These are phyloP conservation scores for Adansonia gregorii DNA, from an alignment of 441 rosid species.

Conservation along the genomic window DNA sequence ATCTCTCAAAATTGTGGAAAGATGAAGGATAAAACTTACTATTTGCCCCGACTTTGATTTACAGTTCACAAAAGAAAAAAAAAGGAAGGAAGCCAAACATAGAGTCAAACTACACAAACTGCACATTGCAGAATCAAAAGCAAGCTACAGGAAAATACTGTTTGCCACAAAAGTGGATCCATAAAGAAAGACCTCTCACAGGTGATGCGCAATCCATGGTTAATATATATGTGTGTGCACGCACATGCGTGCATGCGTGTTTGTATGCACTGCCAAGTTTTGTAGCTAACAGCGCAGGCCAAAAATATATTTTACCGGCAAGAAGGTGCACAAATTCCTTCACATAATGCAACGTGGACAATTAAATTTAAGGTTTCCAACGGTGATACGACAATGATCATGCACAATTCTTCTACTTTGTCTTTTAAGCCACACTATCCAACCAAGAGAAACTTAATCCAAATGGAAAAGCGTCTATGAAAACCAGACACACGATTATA, in stretches of 20 bases:
- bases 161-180: neutral
- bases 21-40: neutral
- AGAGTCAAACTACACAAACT: neutral
- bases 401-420: neutral
- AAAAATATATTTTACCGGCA: neutral
- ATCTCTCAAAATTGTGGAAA: neutral
- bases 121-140: neutral
- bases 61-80: neutral
- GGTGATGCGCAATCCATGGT: neutral
- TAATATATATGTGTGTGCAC: too few species aligned
- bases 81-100: neutral
- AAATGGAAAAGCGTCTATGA: neutral
- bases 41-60: neutral
- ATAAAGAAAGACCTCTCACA: neutral
- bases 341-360: neutral
- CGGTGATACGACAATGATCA: neutral
- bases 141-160: neutral
- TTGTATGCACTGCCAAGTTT: neutral
- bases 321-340: neutral
- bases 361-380: neutral
- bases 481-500: neutral
- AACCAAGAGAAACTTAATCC: slow-evolving; percentile 3
- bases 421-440: neutral
- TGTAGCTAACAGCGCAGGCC: neutral
- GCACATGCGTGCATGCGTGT: too few species aligned